These are phyloP conservation scores for Kazachstania martiniae DNA, from an alignment of 805 yeast genomes.

Conservation along the genomic window DNA sequence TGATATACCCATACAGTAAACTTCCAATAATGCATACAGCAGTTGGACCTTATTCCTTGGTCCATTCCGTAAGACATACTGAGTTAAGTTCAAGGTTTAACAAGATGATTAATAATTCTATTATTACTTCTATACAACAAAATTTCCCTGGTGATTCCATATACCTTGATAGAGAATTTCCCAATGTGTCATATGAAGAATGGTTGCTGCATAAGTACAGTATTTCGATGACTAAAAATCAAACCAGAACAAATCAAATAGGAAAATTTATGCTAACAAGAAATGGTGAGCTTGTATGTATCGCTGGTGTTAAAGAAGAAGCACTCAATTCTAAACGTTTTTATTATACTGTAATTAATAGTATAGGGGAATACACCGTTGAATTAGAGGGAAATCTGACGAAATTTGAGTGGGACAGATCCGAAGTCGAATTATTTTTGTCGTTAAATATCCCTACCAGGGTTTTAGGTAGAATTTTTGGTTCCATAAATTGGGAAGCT, in stretches of 20 bases:
- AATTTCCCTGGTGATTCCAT: slow-evolving; percentile 2
- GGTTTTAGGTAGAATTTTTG: not conserved
- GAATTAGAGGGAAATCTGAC: not conserved
- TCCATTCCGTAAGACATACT: not conserved
- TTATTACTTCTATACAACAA: no score
- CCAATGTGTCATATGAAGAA: not conserved
- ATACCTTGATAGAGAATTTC: no score
- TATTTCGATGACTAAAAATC: not conserved
- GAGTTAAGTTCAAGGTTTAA: no score
- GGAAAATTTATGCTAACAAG: slow-evolving; percentile 11
- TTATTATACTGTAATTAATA: slow-evolving; percentile 10
- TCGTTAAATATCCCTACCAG: not conserved
- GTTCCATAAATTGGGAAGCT: slow-evolving; percentile 1
- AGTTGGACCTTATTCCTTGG: not conserved
- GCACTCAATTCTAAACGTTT: not conserved
- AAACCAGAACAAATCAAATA: not conserved
- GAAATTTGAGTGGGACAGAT: not conserved
- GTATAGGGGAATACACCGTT: slow-evolving; percentile 7
- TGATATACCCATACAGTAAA: slow-evolving; percentile 1
- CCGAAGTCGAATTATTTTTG: not conserved
- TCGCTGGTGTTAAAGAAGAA: slow-evolving; percentile 7
- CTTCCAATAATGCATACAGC: not conserved
- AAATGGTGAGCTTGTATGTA: slow-evolving; percentile 8
- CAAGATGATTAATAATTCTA: no score
- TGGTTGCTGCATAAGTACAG: not conserved